These are phyloP conservation scores for Gnaphalium uliginosum DNA, from an alignment of 129 eudicot genomes.

Conservation along the genomic window DNA sequence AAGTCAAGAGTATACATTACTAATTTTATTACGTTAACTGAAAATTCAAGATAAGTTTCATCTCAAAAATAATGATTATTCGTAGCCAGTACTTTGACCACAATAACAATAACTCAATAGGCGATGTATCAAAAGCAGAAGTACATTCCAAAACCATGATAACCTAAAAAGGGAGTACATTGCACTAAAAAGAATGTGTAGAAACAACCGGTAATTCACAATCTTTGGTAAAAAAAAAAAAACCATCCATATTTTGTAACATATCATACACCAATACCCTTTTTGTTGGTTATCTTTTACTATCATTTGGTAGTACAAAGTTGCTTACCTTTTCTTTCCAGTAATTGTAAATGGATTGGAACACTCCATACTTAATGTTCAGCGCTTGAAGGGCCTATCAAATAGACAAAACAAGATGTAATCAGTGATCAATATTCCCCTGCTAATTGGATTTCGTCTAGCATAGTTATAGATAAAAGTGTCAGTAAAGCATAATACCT, in stretches of 20 bases:
- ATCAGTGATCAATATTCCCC: no score
- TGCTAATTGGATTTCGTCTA: neutral
- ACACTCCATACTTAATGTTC: no score
- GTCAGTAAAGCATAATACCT: slow-evolving; percentile 50
- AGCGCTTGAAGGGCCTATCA: no score
- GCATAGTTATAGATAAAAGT: neutral
- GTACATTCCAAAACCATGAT: neutral
- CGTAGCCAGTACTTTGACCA: slow-evolving; percentile 1
- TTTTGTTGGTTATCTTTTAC: neutral
- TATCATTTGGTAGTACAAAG: neutral
- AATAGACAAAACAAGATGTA: no score
- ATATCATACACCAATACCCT: no score
- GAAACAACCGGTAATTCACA: no score
- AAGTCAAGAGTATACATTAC: slow-evolving; percentile 4
- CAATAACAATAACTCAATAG: neutral
- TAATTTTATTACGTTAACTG: slow-evolving; percentile 4
- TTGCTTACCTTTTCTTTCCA: slow-evolving; percentile 76
- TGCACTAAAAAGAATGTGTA: no score
- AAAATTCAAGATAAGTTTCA: slow-evolving; percentile 9
- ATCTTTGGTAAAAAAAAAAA: no score
- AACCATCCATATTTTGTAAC: no score
- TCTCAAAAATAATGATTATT: neutral
- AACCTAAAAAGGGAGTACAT: no score
- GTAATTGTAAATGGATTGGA: no score
- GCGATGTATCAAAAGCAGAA: neutral